Evolutionary conservation across 2,329 filamentous ascomycete species (phyloP), one percentile per base, ranked within the genome.

Genomic region (Ceratocystis harringtonii): DNA sequence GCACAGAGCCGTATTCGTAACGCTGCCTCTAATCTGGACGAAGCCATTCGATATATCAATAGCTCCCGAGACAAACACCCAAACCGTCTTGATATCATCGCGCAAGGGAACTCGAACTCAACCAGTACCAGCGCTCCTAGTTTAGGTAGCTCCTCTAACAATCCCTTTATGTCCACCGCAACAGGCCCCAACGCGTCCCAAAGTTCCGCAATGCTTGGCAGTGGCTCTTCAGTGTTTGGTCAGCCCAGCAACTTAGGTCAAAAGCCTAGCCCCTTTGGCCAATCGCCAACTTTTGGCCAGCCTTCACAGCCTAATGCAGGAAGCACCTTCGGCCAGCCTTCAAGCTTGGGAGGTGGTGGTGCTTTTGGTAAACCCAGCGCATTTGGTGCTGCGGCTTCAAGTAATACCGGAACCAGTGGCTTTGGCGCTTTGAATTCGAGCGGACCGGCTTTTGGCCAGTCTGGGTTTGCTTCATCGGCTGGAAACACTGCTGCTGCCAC

Each of bases 1-100:
- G 84, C 87, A 2, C 78, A 85, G 68, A 79, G 85, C 66, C 89
- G 94, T 72, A 89, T 92, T 63, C 81, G 89, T 67, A 81, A 78
- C n/a, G 85, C 86, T 0, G 72, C 90, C 0, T 81, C 78, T 67
- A 86, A 95, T 70, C 73, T 89, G 8, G 80, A 87, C 67, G 88
- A 85, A 2, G 91, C 92, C 0, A 79, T 88, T 57, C 80, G 84
- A 65, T 94, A 86, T 71, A 76, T 94, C 15, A 71, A 86, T 8
- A 80, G 84, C 4, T 83, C 81, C 25, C 83, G 81, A 64, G 84
- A 88, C 64, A 82, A 84, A 50, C 89, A 90, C 70, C 89, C 89
- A 0, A 95, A 94, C 71, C 81, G 90, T 50, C 77, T 81, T 63
- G 88, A 92, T 69, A 78, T 86, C 22, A 82, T 81, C 73, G 76